Base-by-base conservation (phyloP, 306 rosid species). In the Cucurbita ficifolia region DNA sequence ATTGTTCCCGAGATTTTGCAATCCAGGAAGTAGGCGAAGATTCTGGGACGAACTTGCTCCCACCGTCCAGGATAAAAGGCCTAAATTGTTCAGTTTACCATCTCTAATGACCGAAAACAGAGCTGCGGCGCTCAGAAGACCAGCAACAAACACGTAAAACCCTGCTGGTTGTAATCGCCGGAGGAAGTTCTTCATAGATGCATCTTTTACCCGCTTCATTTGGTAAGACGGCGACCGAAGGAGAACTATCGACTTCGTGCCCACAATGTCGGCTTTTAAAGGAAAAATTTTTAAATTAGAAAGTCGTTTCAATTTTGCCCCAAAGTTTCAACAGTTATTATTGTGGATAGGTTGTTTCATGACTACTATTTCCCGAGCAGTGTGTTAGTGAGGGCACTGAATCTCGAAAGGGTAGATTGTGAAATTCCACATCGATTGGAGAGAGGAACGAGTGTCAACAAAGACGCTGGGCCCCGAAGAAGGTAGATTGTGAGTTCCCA, bases 1-100 rank as follows among this genome's bases (percentile, higher is more conserved):
- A 84, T 90, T 94, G 72, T 87, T 94, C 16, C 80, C 86, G 19
- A 90, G 89, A 69, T 94, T 94, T 29, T 85, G 92, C 83, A 94
- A 83, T 2, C 98, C 97, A 4, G 97, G 96, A 16, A 90, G 80
- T 51, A 73, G 73, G 11, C 57, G 45, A 50, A 76, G 57, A 5
- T 82, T 81, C 76, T 82, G 72, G 4, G 59, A 21, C 58, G 52
- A 42, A 78, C 45, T 48, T 35, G 75, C 35, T 24, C 45, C 21
- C 21, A 24, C 70, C 35, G 76, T 52, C 88, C 90, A 88, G 1
- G 81, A 73, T 7, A 82, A 75, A 79, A 55, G 40, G 70, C 56
- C 68, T 58, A 83, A 81, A 10, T 78, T 79, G 1, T 61, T 52
- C 9, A 83, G 38, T 77, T 82, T 89, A 73, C 54, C 70, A 58